These are phyloP conservation scores for Dendrobium catenatum DNA, from an alignment of 106 monocot species.

Conservation along the genomic window DNA sequence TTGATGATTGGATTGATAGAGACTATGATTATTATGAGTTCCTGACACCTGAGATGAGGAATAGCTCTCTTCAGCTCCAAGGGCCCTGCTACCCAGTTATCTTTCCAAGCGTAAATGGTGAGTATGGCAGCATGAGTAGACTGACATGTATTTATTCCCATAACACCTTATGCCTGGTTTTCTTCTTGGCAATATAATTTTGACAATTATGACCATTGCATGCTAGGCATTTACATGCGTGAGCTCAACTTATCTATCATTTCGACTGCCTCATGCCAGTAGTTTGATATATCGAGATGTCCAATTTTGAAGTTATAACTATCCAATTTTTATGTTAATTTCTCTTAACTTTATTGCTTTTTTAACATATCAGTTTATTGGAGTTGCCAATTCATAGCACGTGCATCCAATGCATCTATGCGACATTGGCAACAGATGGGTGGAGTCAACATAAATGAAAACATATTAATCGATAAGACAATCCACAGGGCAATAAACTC, in stretches of 20 bases:
- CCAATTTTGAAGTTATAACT: not conserved
- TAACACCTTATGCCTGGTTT: not conserved
- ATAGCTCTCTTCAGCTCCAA: slow-evolving; percentile 93
- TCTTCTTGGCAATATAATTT: not conserved
- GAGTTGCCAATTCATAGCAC: slow-evolving; percentile 98
- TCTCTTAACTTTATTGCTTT: not conserved
- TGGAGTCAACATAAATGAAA: slow-evolving; percentile 75
- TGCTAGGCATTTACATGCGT: no score
- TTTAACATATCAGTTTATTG: slow-evolving; percentile 48
- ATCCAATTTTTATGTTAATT: not conserved
- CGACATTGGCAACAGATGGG: slow-evolving; percentile 98
- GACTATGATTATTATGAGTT: slow-evolving; percentile 98
- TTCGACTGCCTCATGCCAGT: no score
- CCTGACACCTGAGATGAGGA: slow-evolving; percentile 92
- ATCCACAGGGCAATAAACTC: slow-evolving; percentile 75
- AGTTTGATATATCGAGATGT: not conserved
- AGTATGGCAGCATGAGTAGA: slow-evolving; percentile 2
- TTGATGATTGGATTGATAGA: slow-evolving; percentile 95
- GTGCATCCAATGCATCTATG: slow-evolving; percentile 83
- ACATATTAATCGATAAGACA: slow-evolving; percentile 86
- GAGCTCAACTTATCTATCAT: no score
- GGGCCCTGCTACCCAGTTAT: slow-evolving; percentile 97
- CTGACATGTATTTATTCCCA: not conserved
- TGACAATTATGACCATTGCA: not conserved
- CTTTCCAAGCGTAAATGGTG: slow-evolving; percentile 95